Base-by-base conservation (phyloP, 768 basidiomycete species). In the Crucibulum laeve region DNA sequence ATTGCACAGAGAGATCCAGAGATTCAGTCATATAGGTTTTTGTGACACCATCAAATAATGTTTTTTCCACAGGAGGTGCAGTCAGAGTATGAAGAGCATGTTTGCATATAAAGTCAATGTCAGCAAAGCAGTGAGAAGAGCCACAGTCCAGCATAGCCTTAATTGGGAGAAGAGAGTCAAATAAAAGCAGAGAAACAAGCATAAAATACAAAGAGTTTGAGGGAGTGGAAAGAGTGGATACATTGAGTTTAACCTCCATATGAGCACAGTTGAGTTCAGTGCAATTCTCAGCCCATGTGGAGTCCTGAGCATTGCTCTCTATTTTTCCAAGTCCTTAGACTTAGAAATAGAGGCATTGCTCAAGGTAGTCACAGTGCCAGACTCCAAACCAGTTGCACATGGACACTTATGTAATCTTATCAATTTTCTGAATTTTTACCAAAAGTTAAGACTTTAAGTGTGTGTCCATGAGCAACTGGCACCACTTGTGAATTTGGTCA, bases 221-320 rank as follows among this genome's bases (percentile, higher is more conserved):
- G n/a, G n/a, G n/a, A 19, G 10, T 8, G 17, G 38, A 40, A 42
- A 42, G 40, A 28, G 40, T 26, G 19, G 40, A 42, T 6, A 26
- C 26, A 25, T 32, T 42, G 26, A 42, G 40, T 42, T 32, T 26
- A 6, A 28, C n/a, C 23, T 40, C 19, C 17, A 8, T 37, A 17
- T 17, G 6, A 11, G 38, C 38, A 40, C 40, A 42, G 21, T 11
- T 5, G 6, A 21, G 28, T 6, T n/a, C 40, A 42, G 30, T 21
- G 40, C 40, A 42, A 18, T 25, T 24, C 40, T 42, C 28, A 32
- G 7, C 40, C 28, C 32, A 26, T 42, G 40, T 24, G 24, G 30
- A 13, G 40, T 30, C n/a, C n/a, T 42, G 40, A 32, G 25, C 15
- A 25, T 26, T 42, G 40, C 28, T 15, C 25, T 17, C 40, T 42